A percentile compares a stretch with the other conserved stretches of the same genome.
Evolutionary conservation across 2,329 filamentous ascomycete genomes (phyloP).

Genomic region (Laburnicola sp.): DNA sequence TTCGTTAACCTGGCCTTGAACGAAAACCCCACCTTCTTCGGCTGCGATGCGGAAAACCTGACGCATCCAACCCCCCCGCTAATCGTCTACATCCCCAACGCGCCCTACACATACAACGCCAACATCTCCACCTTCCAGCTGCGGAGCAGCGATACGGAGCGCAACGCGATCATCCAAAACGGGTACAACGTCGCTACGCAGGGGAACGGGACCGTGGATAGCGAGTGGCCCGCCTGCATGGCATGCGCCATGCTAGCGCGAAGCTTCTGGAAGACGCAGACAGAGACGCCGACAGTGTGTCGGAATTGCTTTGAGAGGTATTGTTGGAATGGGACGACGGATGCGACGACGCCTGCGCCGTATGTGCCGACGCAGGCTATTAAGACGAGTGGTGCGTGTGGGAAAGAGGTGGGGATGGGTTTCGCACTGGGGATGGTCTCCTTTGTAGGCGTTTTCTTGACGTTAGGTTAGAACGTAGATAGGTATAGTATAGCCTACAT

Average conservation of each 20-base stretch:
- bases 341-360: too few relatives aligned
- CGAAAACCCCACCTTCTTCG: conserved; percentile 75
- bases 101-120: conserved; percentile 73
- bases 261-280: conserved; percentile 54
- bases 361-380: too few relatives aligned
- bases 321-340: too few relatives aligned
- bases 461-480: too few relatives aligned
- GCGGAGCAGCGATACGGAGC: conserved; percentile 60
- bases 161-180: conserved; percentile 81
- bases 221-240: conserved; percentile 76
- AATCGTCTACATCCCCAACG: conserved; percentile 85
- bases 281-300: too few relatives aligned
- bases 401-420: too few relatives aligned
- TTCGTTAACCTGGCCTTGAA: conserved; percentile 79
- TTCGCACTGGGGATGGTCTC: too few relatives aligned
- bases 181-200: conserved; percentile 81
- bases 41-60: conserved; percentile 69
- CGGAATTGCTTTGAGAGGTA: too few relatives aligned
- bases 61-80: conserved; percentile 65
- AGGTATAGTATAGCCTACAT: too few relatives aligned
- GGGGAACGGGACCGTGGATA: conserved; percentile 74
- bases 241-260: conserved; percentile 81
- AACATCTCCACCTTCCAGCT: conserved; percentile 78
- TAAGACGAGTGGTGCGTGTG: too few relatives aligned
- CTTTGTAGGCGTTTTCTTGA: too few relatives aligned